Evolutionary conservation across 2,329 filamentous ascomycete species (phyloP).

Genomic region (Nannizziopsis barbatae): DNA sequence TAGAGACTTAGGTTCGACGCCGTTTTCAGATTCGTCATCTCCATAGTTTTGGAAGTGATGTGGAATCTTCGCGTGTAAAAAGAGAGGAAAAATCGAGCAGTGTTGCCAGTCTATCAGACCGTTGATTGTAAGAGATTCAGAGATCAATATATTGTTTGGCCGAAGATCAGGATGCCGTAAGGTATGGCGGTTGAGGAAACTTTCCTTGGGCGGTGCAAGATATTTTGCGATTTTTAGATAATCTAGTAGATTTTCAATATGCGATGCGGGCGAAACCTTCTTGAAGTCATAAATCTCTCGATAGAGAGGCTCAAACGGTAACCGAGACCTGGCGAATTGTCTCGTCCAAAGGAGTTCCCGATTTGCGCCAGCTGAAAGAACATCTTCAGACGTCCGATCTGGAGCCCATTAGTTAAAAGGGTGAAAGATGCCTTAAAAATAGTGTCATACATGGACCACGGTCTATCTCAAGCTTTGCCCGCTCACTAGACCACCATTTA

Average conservation of each 20-base stretch:
- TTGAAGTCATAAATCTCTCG: conserved; percentile 15
- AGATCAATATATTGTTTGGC: conserved; percentile 32
- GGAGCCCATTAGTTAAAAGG: neutral
- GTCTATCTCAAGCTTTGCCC: conserved; percentile 2
- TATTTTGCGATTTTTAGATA: conserved; percentile 8
- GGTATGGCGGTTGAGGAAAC: conserved; percentile 6
- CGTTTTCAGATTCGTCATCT: conserved; percentile 19
- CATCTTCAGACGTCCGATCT: conserved; percentile 8
- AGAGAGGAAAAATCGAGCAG: conserved; percentile 22
- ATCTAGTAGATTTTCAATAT: conserved; percentile 14
- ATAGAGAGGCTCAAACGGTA: conserved; percentile 18
- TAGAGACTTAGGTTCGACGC: conserved; percentile 17
- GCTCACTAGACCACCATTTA: conserved; percentile 3
- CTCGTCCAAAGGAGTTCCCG: conserved; percentile 16
- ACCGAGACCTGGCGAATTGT: conserved; percentile 14
- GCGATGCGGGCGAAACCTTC: conserved; percentile 13
- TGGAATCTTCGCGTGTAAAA: conserved; percentile 18
- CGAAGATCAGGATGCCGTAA: conserved; percentile 32
- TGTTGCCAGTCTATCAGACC: conserved; percentile 37
- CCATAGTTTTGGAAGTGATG: conserved; percentile 22
- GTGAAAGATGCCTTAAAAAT: too few relatives aligned
- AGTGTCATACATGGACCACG: conserved; percentile 1
- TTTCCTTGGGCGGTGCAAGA: neutral
- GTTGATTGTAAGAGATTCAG: conserved; percentile 19
- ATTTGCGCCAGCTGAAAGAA: conserved; percentile 9